A percentile compares a stretch with the other conserved stretches of the same genome.
These are phyloP conservation scores for Colletotrichum sp. DNA, from an alignment of 2,329 filamentous ascomycete genomes.

Conservation along the genomic window DNA sequence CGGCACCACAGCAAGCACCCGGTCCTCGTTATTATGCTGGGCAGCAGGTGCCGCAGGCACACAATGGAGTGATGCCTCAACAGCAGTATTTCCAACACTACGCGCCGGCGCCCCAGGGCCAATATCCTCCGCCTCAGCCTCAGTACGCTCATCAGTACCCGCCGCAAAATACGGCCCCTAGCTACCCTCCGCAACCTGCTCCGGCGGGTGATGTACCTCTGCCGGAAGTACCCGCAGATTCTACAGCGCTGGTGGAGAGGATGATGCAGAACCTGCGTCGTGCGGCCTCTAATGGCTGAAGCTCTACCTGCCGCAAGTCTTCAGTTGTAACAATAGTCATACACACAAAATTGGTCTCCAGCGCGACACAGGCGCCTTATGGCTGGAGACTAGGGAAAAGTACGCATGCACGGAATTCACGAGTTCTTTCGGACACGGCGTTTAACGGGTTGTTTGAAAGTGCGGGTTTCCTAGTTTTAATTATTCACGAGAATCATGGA, in stretches of 20 bases:
- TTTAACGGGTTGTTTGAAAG: background rate
- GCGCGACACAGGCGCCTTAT: background rate
- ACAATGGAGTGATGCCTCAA: background rate
- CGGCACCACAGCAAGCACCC: background rate
- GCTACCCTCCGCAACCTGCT: background rate
- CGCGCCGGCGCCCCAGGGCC: background rate
- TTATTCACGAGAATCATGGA: background rate
- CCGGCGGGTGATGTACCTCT: slow-evolving; percentile 33
- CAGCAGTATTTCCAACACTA: background rate
- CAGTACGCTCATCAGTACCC: background rate
- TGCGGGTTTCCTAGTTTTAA: background rate
- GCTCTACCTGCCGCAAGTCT: background rate
- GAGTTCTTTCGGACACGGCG: background rate
- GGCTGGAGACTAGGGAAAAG: background rate
- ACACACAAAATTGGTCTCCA: background rate
- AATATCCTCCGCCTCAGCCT: slow-evolving; percentile 14
- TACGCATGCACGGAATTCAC: background rate
- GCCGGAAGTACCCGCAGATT: slow-evolving; percentile 47
- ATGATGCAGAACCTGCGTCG: slow-evolving; percentile 57
- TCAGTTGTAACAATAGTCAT: background rate
- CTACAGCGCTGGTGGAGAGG: slow-evolving; percentile 55
- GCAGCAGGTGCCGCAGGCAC: background rate
- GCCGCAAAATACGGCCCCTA: background rate
- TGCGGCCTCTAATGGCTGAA: slow-evolving; percentile 27
- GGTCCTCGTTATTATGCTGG: background rate